Evolutionary conservation across 495 filamentous ascomycete species (phyloP), one percentile per base, ranked within the genome.

Genomic region (Bathelium albidoporum): DNA sequence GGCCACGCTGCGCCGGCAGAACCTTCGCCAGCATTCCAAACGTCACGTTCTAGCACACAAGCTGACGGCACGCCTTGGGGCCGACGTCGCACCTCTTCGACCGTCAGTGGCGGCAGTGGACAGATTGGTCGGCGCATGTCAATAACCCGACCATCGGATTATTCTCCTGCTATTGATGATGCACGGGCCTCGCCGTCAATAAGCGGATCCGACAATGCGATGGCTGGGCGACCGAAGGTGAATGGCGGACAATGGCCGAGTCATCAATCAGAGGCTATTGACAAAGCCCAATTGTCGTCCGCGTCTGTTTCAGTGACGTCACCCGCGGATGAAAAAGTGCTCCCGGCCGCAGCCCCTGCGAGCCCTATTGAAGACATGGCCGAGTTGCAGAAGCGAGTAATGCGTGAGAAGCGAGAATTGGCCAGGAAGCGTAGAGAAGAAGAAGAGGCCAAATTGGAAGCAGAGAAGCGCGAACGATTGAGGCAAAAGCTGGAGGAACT

Each of bases 21-120:
- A 67, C 90, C 91, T 16, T 95, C 93, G 53, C 80, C 91, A 31
- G 89, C 91, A n/a, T 95, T 95, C 69, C 93, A 96, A 69, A 90
- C 88, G 10, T 84, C 86, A 64, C 82, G 90, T 53, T 82, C 82
- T 14, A 71, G 64, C 43, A 85, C 81, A 67, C 82, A 82, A 36
- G 86, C 86, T 59, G 88, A 92, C 63, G 82, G 78, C 18, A 71
- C 71, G 16, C 79, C 85, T 3, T 96, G 89, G 81, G 83, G 81
- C 31, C 85, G 91, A 62, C 85, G 90, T 53, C 86, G 95, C 53
- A 87, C 88, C 59, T 97, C 93, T n/a, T 96, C 93, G 1, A 96
- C 91, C 70, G 88, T 96, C 32, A 97, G 93, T 72, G 93, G 91
- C 32, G 90, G 90, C 62, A 97, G 91, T 74, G 89, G 88, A 49